A percentile compares a stretch with the other conserved stretches of the same genome.
Evolutionary conservation across 2,329 filamentous ascomycete genomes (phyloP).

Genomic region (Thelonectria blattea): DNA sequence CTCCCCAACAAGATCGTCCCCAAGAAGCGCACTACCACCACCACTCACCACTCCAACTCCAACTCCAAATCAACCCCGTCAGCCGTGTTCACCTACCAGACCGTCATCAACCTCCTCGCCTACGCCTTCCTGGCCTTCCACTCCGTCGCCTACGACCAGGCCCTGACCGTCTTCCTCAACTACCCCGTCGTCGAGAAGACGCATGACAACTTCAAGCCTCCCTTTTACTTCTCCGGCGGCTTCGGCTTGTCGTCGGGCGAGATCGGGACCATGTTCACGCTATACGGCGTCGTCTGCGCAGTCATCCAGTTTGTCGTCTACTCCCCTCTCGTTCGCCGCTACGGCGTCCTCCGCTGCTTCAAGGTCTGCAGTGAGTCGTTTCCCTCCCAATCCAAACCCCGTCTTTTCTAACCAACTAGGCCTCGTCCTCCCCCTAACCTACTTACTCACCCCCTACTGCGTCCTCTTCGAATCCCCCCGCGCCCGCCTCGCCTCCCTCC

Average conservation of each 20-base stretch:
- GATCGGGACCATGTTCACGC: conserved; percentile 85
- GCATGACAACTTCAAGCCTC: conserved; percentile 65
- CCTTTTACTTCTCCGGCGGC: conserved; percentile 82
- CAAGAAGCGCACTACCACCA: conserved; percentile 31
- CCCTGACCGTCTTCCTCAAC: conserved; percentile 88
- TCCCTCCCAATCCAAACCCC: too few relatives aligned
- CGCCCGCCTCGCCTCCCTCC: conserved; percentile 65
- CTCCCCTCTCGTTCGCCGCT: conserved; percentile 73
- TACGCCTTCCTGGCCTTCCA: conserved; percentile 86
- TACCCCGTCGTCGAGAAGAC: conserved; percentile 67
- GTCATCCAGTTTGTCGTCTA: conserved; percentile 87
- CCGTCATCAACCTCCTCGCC: conserved; percentile 73
- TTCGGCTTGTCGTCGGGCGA: conserved; percentile 75
- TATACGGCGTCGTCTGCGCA: conserved; percentile 81
- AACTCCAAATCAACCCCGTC: conserved; percentile 48
- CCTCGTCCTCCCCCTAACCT: conserved; percentile 74
- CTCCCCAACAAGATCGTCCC: conserved; percentile 47
- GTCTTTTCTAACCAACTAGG: conserved; percentile 44
- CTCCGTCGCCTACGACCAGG: conserved; percentile 83
- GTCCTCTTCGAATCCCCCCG: conserved; percentile 61
- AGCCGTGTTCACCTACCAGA: conserved; percentile 77
- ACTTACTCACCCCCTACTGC: conserved; percentile 82
- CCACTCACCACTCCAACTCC: background rate
- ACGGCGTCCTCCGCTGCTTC: conserved; percentile 77
- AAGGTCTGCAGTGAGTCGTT: conserved; percentile 60